Evolutionary conservation across 768 basidiomycete genomes (phyloP).

Genomic region (Pluteus cervinus): DNA sequence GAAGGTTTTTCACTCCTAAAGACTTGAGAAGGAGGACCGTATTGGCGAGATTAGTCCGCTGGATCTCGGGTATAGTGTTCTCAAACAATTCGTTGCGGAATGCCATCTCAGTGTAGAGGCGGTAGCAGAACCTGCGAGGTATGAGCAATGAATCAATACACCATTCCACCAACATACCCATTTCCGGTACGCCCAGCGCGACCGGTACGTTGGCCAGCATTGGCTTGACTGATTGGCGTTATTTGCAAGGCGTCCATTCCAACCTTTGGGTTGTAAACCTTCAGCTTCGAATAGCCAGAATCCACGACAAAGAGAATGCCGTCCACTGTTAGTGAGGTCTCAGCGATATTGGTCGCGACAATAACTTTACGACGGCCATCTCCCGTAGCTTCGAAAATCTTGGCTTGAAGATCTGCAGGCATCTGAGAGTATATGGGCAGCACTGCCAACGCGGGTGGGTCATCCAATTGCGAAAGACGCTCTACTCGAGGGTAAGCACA

Average conservation of each 20-base stretch:
- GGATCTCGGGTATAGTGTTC: constrained; percentile 97
- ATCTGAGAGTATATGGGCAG: constrained; percentile 99
- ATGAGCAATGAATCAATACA: no score
- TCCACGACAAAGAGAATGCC: constrained; percentile 98
- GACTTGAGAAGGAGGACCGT: constrained; percentile 94
- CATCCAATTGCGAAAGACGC: constrained; percentile 86
- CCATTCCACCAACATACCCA: constrained; percentile 55
- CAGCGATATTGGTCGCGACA: constrained; percentile 98
- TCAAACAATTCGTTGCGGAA: constrained; percentile 93
- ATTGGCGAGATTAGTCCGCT: constrained; percentile 95
- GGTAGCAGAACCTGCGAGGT: constrained; percentile 80
- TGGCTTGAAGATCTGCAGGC: constrained; percentile 98
- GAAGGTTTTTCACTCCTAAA: constrained; percentile 91
- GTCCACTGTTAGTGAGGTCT: constrained; percentile 98
- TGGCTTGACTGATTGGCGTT: constrained; percentile 98
- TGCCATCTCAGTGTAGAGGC: constrained; percentile 95
- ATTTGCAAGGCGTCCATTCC: constrained; percentile 99
- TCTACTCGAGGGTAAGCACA: constrained; percentile 42
- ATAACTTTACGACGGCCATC: constrained; percentile 97
- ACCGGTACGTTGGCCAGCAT: constrained; percentile 93
- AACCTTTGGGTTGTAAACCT: constrained; percentile 98
- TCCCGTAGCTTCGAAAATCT: constrained; percentile 90
- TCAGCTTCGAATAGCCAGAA: constrained; percentile 93
- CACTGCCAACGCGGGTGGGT: constrained; percentile 82
- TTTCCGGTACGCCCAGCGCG: constrained; percentile 95